Percentiles rank a stretch among this genome's conserved stretches.
These are phyloP conservation scores for Cladosporium sp. DNA, from an alignment of 2,329 filamentous ascomycete species.

Conservation along the genomic window DNA sequence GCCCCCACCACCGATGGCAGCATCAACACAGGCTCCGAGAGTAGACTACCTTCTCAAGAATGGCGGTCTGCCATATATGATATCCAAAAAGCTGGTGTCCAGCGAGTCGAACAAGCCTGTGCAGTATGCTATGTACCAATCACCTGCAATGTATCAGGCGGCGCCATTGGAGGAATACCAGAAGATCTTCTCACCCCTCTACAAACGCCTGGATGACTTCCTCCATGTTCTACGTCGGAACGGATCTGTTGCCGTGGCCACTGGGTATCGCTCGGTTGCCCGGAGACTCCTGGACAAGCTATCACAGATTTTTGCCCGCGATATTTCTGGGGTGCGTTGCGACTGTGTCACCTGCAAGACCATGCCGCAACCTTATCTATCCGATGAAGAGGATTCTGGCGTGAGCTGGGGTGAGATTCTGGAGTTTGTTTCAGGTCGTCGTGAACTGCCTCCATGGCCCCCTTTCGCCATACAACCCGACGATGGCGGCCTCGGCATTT, in stretches of 20 bases:
- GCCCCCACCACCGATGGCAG: slow-evolving; percentile 64
- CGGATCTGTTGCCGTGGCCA: slow-evolving; percentile 89
- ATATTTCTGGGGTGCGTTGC: slow-evolving; percentile 83
- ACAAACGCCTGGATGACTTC: slow-evolving; percentile 80
- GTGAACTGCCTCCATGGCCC: slow-evolving; percentile 83
- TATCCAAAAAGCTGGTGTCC: slow-evolving; percentile 69
- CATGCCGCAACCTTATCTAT: slow-evolving; percentile 30
- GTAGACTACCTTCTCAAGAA: slow-evolving; percentile 92
- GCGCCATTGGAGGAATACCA: slow-evolving; percentile 32
- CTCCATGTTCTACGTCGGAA: slow-evolving; percentile 73
- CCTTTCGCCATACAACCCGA: slow-evolving; percentile 68
- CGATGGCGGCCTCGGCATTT: slow-evolving; percentile 51
- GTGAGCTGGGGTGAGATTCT: slow-evolving; percentile 94
- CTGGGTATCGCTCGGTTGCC: slow-evolving; percentile 91
- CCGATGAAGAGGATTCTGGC: slow-evolving; percentile 58
- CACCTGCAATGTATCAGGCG: slow-evolving; percentile 43
- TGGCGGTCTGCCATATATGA: slow-evolving; percentile 67
- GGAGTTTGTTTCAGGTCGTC: slow-evolving; percentile 83
- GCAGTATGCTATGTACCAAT: slow-evolving; percentile 55
- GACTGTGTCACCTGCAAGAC: slow-evolving; percentile 75
- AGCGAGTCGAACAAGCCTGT: slow-evolving; percentile 52
- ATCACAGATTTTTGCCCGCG: slow-evolving; percentile 89
- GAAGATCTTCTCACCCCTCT: slow-evolving; percentile 74
- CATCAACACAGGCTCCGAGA: slow-evolving; percentile 65
- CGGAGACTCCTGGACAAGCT: slow-evolving; percentile 81